Evolutionary conservation across 1,284 basidiomycete species (phyloP).

Genomic region (Pseudozyma sp.): DNA sequence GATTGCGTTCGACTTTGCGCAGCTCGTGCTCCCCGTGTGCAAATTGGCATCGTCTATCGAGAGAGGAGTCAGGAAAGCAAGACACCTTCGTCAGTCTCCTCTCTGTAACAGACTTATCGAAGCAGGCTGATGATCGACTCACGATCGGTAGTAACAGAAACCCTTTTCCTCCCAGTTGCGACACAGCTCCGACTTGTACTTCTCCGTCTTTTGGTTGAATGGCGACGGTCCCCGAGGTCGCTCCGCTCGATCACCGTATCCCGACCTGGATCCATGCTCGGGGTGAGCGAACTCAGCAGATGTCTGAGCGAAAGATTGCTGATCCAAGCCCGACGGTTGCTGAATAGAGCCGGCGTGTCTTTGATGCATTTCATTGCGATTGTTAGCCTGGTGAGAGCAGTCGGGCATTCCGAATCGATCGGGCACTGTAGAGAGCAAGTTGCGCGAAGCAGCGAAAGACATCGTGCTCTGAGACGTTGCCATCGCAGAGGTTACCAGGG

Average conservation of each 20-base stretch:
- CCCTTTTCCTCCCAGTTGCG: slow-evolving; percentile 93
- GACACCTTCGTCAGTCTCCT: not conserved
- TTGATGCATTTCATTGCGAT: too few relatives aligned
- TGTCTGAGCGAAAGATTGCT: not conserved
- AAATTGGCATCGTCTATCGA: slow-evolving; percentile 50
- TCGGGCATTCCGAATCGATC: too few relatives aligned
- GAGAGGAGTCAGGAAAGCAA: not conserved
- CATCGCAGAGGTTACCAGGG: too few relatives aligned
- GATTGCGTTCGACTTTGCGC: slow-evolving; percentile 81
- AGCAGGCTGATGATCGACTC: not conserved
- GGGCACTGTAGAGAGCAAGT: too few relatives aligned
- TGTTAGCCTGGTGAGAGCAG: too few relatives aligned
- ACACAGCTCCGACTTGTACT: slow-evolving; percentile 92
- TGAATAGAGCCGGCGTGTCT: too few relatives aligned
- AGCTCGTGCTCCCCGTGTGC: slow-evolving; percentile 87
- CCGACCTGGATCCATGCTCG: not conserved
- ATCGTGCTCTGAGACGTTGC: too few relatives aligned
- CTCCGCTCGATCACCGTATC: not conserved
- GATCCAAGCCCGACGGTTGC: not conserved
- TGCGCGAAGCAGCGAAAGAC: too few relatives aligned
- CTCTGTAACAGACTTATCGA: too few relatives aligned
- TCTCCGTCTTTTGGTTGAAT: slow-evolving; percentile 84
- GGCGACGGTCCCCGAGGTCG: slow-evolving; percentile 67
- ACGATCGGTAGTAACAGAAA: slow-evolving; percentile 79
- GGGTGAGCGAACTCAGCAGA: not conserved